These are phyloP conservation scores for Yamadazyma sp. DNA, from an alignment of 1,139 yeast genomes.

Conservation along the genomic window DNA sequence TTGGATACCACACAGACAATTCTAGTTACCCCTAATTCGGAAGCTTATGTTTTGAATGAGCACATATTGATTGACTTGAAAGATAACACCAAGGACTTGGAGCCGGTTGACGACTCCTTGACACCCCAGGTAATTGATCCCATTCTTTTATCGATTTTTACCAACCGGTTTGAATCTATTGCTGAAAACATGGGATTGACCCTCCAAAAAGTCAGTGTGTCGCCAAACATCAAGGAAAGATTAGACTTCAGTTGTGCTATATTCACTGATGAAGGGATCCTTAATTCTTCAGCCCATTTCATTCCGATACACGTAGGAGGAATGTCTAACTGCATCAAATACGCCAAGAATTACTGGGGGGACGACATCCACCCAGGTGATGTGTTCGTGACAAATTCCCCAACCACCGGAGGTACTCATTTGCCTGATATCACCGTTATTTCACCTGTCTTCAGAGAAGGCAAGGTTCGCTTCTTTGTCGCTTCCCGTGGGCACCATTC, in stretches of 20 bases:
- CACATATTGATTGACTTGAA: slow-evolving; percentile 41
- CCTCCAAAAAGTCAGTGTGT: slow-evolving; percentile 72
- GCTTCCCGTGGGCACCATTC: slow-evolving; percentile 49
- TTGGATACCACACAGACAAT: slow-evolving; percentile 88
- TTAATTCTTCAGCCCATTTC: slow-evolving; percentile 85
- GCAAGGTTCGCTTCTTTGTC: slow-evolving; percentile 38
- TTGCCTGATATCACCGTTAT: slow-evolving; percentile 81
- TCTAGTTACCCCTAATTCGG: slow-evolving; percentile 67
- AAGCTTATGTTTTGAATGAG: slow-evolving; percentile 59
- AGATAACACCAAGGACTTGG: slow-evolving; percentile 22
- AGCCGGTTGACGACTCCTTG: slow-evolving; percentile 12
- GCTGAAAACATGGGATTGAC: slow-evolving; percentile 90
- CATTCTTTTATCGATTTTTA: slow-evolving; percentile 70
- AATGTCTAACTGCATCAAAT: slow-evolving; percentile 75
- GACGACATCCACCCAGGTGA: slow-evolving; percentile 64
- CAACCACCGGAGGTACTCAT: slow-evolving; percentile 78
- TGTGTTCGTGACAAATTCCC: slow-evolving; percentile 75
- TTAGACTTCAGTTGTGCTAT: slow-evolving; percentile 82
- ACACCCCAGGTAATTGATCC: slow-evolving; percentile 51
- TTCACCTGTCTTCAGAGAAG: slow-evolving; percentile 49
- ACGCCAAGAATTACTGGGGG: slow-evolving; percentile 63
- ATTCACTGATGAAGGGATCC: slow-evolving; percentile 69
- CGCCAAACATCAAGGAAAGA: slow-evolving; percentile 79
- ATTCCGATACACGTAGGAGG: slow-evolving; percentile 86
- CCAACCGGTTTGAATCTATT: slow-evolving; percentile 81